Evolutionary conservation across 768 basidiomycete species (phyloP), one percentile per base, ranked within the genome.

Genomic region (Phaeolepiota aurea): DNA sequence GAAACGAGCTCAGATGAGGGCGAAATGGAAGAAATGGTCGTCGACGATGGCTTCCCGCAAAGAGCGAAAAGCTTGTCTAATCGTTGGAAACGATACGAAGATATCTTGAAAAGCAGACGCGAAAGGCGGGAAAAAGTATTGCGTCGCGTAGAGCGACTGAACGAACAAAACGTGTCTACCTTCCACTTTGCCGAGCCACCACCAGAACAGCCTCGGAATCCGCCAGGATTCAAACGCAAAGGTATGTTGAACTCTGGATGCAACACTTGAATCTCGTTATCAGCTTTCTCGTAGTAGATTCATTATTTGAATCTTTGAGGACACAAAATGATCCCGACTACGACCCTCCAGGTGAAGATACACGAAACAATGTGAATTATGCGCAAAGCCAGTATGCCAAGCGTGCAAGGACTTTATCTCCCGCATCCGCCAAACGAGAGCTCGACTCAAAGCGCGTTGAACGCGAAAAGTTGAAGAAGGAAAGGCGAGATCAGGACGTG

Each of bases 21-120:
- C 13, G 73, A 75, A 44, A 68, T 75, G 10, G 69, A 73, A 40
- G 64, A 66, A 32, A 77, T 81, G 72, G 46, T 73, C 4, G 50
- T 72, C 12, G 65, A 67, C 37, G 69, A 73, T 44, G 54, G 48
- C 31, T 48, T 45, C 19, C 44, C 36, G 13, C 28, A 32, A 10
- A 32, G 20, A 31, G 38, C 35, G 5, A 38, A 42, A 13, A 58
- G 53, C 21, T 54, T 54, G 5, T 40, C 52, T 41, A 51, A 44
- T 31, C 47, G 44, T 40, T 32, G 44, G 45, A 32, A 48, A 14
- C 33, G n/a, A 42, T 20, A 41, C 45, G 25, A 52, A 53, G 54
- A 58, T 38, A 45, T 65, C 3, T 53, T 56, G 30, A 57, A 57
- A 32, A 61, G 56, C 37, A 54, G 59, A 43, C 61, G 57, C 44